Percentiles rank a stretch among this genome's conserved stretches.
Evolutionary conservation across 140 eudicot genomes (phyloP).

Genomic region (Senecio squalidus): DNA sequence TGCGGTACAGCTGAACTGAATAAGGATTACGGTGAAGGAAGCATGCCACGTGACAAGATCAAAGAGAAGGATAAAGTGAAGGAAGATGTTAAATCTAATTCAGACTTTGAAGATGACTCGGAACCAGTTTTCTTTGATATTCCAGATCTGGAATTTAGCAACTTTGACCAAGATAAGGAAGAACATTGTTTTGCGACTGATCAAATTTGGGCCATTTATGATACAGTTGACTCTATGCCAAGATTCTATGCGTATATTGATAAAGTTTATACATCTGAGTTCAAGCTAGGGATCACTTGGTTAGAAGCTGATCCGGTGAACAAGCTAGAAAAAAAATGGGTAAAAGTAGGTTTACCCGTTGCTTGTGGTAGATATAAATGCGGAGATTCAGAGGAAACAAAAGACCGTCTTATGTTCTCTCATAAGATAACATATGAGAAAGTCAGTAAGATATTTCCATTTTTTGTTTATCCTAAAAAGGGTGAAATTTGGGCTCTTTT

Average conservation of each 20-base stretch:
- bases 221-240: constrained; percentile 60
- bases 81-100: constrained; percentile 19
- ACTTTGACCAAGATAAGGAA: constrained; percentile 55
- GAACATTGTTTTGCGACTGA: constrained; percentile 40
- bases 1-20: not conserved
- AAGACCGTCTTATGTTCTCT: constrained; percentile 46
- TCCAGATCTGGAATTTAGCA: constrained; percentile 54
- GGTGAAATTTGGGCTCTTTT: constrained; percentile 91
- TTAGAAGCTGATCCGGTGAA: constrained; percentile 53
- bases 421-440: constrained; percentile 37
- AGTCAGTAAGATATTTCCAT: constrained; percentile 20
- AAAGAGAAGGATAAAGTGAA: constrained; percentile 11
- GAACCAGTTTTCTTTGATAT: constrained; percentile 17
- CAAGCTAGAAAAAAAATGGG: constrained; percentile 36
- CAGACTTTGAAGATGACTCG: constrained; percentile 17
- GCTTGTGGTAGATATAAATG: constrained; percentile 53
- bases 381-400: constrained; percentile 37
- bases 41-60: not conserved
- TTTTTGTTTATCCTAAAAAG: constrained; percentile 43
- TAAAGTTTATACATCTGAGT: constrained; percentile 42
- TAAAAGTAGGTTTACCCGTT: constrained; percentile 45
- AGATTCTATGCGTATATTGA: constrained; percentile 60
- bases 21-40: not conserved
- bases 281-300: constrained; percentile 56
- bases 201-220: constrained; percentile 85